These are phyloP conservation scores for Aphanomyces euteiches DNA, from an alignment of 352 stramenopile species.

Conservation along the genomic window DNA sequence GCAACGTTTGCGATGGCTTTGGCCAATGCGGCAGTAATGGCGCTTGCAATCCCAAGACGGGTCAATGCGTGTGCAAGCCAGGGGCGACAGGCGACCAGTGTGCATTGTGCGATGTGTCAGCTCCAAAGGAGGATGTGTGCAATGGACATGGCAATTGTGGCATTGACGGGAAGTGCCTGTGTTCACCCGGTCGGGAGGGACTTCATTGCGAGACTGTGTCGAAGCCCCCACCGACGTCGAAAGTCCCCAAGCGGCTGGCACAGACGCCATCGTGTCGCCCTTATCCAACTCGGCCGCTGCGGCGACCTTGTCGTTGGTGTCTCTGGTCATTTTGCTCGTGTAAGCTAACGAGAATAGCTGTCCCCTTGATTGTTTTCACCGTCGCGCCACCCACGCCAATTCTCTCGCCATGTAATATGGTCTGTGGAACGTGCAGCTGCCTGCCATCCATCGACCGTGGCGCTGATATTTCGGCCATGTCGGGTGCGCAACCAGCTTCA, in stretches of 20 bases:
- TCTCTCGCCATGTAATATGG: too few relatives aligned
- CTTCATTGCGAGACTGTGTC: constrained; percentile 53
- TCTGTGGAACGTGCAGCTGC: too few relatives aligned
- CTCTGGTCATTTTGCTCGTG: too few relatives aligned
- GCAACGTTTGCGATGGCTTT: constrained; percentile 69
- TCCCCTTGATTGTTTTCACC: too few relatives aligned
- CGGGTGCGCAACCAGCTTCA: too few relatives aligned
- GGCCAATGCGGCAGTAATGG: constrained; percentile 53
- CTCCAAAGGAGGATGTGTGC: constrained; percentile 39
- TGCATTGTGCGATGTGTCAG: constrained; percentile 58
- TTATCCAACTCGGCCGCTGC: too few relatives aligned
- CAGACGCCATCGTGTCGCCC: too few relatives aligned
- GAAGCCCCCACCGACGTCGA: background rate
- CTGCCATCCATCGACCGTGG: too few relatives aligned
- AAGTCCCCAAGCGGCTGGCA: background rate
- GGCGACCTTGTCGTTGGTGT: too few relatives aligned
- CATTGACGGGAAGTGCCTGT: constrained; percentile 48
- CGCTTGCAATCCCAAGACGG: constrained; percentile 58
- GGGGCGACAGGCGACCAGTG: constrained; percentile 67
- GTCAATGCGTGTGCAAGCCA: constrained; percentile 56
- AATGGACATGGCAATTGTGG: constrained; percentile 56
- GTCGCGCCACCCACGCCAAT: too few relatives aligned
- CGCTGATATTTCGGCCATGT: too few relatives aligned
- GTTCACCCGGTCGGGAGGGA: constrained; percentile 54
- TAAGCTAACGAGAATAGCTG: too few relatives aligned